phyloP scores from a whole-genome alignment of 2,329 filamentous ascomycete genomes.

The Botrytis cinerea region DNA sequence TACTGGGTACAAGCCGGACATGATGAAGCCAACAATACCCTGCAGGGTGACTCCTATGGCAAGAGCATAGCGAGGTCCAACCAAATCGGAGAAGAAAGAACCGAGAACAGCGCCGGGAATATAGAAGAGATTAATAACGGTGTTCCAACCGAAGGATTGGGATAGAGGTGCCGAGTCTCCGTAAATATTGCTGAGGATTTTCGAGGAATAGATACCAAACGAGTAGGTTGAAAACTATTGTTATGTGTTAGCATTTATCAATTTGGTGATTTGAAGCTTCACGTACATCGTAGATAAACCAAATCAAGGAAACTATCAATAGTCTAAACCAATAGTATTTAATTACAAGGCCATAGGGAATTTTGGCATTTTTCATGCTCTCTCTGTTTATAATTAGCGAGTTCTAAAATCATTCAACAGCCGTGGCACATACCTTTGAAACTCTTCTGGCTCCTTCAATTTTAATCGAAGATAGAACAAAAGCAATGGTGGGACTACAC shows the following conservation, averaged over 20 bases:
- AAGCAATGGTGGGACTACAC: slow-evolving; percentile 73
- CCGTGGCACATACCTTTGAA: slow-evolving; percentile 46
- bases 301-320: slow-evolving; percentile 70
- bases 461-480: slow-evolving; percentile 71
- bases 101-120: slow-evolving; percentile 79
- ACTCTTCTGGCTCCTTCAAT: slow-evolving; percentile 78
- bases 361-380: slow-evolving; percentile 47
- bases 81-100: slow-evolving; percentile 72
- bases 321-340: slow-evolving; percentile 75
- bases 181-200: slow-evolving; percentile 69
- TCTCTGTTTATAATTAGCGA: slow-evolving; percentile 34
- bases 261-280: not conserved
- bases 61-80: slow-evolving; percentile 77
- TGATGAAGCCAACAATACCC: slow-evolving; percentile 80
- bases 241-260: slow-evolving; percentile 28
- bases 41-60: slow-evolving; percentile 71
- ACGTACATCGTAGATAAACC: slow-evolving; percentile 78
- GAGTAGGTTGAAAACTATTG: slow-evolving; percentile 74
- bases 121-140: slow-evolving; percentile 85
- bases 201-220: slow-evolving; percentile 81
- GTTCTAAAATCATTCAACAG: not conserved
- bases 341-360: slow-evolving; percentile 56
- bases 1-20: slow-evolving; percentile 75
- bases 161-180: slow-evolving; percentile 64
- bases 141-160: slow-evolving; percentile 84